Conservation (phyloP, 1,139 yeast species). For the Pichia sp. region DNA sequence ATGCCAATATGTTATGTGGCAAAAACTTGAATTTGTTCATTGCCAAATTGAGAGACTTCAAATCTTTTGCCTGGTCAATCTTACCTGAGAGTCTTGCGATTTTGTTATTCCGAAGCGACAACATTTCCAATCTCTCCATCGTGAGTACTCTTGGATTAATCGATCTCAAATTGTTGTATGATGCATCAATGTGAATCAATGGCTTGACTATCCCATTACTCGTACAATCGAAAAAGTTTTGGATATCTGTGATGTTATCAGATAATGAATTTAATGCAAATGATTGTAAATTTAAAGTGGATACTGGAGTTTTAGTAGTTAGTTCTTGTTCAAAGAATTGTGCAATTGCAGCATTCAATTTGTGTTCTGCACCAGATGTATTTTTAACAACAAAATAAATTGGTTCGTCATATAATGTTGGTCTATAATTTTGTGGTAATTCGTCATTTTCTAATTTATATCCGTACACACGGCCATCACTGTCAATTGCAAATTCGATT, state of each 20-base stretch:
- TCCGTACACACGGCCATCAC: conserved; percentile 34
- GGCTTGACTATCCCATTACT: conserved; percentile 37
- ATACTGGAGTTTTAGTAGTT: conserved; percentile 19
- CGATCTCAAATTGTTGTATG: conserved; percentile 47
- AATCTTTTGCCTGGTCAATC: conserved; percentile 41
- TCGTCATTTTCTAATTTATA: conserved; percentile 27
- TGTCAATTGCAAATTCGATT: conserved; percentile 32
- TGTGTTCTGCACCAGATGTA: conserved; percentile 11
- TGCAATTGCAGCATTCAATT: conserved; percentile 12
- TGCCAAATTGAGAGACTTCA: conserved; percentile 51
- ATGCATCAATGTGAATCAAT: conserved; percentile 47
- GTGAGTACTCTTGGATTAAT: conserved; percentile 54
- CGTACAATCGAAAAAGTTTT: conserved; percentile 42
- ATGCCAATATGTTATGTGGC: conserved; percentile 53
- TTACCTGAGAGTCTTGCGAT: conserved; percentile 52
- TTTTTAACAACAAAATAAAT: conserved; percentile 32
- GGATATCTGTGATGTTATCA: conserved; percentile 52
- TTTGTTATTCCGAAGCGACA: conserved; percentile 52
- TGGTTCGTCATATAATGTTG: conserved; percentile 32
- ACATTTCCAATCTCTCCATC: conserved; percentile 49
- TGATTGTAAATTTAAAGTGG: conserved; percentile 42
- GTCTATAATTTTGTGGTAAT: conserved; percentile 28
- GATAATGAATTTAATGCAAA: conserved; percentile 48
- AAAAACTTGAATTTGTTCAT: conserved; percentile 50
- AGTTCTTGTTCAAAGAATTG: conserved; percentile 16